A percentile compares a stretch with the other conserved stretches of the same genome.
phyloP scores from a whole-genome alignment of 768 basidiomycete genomes.

The Lactarius indigo region DNA sequence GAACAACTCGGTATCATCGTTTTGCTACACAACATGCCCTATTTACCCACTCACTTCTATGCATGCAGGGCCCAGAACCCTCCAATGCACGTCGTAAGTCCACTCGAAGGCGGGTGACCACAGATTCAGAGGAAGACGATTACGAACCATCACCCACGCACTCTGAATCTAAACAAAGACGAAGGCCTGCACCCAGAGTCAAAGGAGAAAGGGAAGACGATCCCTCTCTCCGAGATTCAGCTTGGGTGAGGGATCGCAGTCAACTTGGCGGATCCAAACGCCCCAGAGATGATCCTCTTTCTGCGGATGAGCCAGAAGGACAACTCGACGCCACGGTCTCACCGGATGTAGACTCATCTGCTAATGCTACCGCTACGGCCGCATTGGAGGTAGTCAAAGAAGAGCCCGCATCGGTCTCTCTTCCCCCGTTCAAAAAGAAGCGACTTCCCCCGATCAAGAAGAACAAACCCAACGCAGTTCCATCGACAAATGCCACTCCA shows the following conservation, averaged over 20 bases:
- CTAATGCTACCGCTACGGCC: constrained; percentile 5
- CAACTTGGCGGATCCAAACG: constrained; percentile 19
- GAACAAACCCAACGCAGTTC: constrained; percentile 17
- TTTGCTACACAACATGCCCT: not conserved
- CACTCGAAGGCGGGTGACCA: constrained; percentile 21
- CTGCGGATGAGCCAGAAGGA: constrained; percentile 17
- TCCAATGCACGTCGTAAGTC: constrained; percentile 18
- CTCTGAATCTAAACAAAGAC: constrained; percentile 19
- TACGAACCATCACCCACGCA: constrained; percentile 19
- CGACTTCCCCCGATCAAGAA: constrained; percentile 26
- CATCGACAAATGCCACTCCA: constrained; percentile 8
- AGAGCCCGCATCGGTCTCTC: constrained; percentile 17
- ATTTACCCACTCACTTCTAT: not conserved
- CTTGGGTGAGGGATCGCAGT: constrained; percentile 12
- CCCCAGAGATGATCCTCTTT: constrained; percentile 14
- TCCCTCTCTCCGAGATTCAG: not conserved
- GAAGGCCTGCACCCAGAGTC: constrained; percentile 2
- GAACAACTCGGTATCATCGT: constrained; percentile 1
- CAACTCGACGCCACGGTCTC: constrained; percentile 8
- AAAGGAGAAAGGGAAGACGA: constrained; percentile 23
- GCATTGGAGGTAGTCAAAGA: constrained; percentile 15
- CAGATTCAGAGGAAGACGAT: constrained; percentile 23
- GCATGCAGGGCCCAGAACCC: constrained; percentile 16
- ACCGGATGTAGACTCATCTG: constrained; percentile 14
- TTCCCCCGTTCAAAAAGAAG: constrained; percentile 26